Evolutionary conservation across 352 stramenopile genomes (phyloP).

Genomic region (Pythium pectinolyticum): DNA sequence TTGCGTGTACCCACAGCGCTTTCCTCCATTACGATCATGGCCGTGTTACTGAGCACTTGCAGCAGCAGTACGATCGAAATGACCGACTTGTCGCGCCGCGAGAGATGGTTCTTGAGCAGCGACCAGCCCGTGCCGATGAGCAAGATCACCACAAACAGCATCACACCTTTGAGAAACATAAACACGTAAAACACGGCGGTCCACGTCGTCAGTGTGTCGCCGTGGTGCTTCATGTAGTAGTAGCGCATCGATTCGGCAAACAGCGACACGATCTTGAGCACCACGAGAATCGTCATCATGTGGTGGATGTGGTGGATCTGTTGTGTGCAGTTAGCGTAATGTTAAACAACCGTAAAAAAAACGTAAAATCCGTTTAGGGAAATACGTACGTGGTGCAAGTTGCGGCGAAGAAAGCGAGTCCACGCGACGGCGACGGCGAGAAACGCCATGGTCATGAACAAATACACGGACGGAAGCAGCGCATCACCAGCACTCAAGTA

Average conservation of each 20-base stretch:
- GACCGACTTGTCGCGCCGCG: slow-evolving; percentile 92
- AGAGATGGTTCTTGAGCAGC: slow-evolving; percentile 96
- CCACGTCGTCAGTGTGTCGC: slow-evolving; percentile 92
- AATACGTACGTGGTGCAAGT: slow-evolving; percentile 68
- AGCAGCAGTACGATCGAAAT: slow-evolving; percentile 93
- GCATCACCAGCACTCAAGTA: slow-evolving; percentile 86
- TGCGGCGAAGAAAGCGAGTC: slow-evolving; percentile 57
- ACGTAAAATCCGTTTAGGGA: background rate
- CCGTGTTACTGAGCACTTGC: slow-evolving; percentile 94
- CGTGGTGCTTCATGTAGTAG: slow-evolving; percentile 95
- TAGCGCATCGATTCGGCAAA: slow-evolving; percentile 95
- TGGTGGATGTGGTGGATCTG: slow-evolving; percentile 95
- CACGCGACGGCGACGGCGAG: slow-evolving; percentile 52
- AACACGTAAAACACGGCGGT: slow-evolving; percentile 95
- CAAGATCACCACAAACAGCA: slow-evolving; percentile 97
- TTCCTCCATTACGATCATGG: slow-evolving; percentile 88
- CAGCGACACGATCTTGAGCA: slow-evolving; percentile 92
- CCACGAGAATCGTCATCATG: slow-evolving; percentile 93
- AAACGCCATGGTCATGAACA: slow-evolving; percentile 79
- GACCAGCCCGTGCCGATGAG: slow-evolving; percentile 97
- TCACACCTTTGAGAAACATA: slow-evolving; percentile 93
- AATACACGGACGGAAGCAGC: slow-evolving; percentile 84
- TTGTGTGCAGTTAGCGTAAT: too few species aligned
- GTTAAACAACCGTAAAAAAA: too few species aligned
- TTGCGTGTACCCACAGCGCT: slow-evolving; percentile 69